Evolutionary conservation across 306 rosid genomes (phyloP).

Genomic region (Parietaria judaica): DNA sequence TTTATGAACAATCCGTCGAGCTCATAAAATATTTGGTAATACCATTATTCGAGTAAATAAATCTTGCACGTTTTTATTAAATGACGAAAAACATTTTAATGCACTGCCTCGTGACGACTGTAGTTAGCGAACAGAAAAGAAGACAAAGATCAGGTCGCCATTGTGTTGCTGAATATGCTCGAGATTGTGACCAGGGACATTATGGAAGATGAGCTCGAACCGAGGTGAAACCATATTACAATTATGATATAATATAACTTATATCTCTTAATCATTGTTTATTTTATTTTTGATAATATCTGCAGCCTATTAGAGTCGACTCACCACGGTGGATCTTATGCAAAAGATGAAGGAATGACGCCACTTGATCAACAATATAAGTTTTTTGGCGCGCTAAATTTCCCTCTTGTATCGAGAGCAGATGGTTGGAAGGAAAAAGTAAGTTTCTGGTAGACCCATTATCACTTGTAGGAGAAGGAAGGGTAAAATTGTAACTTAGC

Average conservation of each 20-base stretch:
- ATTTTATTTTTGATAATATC: slow-evolving; percentile 2
- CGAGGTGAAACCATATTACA: slow-evolving; percentile 34
- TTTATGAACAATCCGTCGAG: slow-evolving; percentile 48
- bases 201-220: slow-evolving; percentile 57
- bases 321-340: slow-evolving; percentile 57
- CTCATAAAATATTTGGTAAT: slow-evolving; percentile 67
- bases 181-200: slow-evolving; percentile 93
- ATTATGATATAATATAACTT: background rate
- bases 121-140: slow-evolving; percentile 56
- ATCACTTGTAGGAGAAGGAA: no score
- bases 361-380: slow-evolving; percentile 55
- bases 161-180: slow-evolving; percentile 86
- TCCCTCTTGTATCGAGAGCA: slow-evolving; percentile 52
- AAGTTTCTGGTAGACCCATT: slow-evolving; percentile 14
- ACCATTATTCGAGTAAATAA: slow-evolving; percentile 11
- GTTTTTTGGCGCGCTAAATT: slow-evolving; percentile 51
- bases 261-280: slow-evolving; percentile 10
- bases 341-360: slow-evolving; percentile 56
- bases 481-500: no score
- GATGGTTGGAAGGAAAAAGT: slow-evolving; percentile 94
- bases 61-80: slow-evolving; percentile 10
- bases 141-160: slow-evolving; percentile 73
- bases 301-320: slow-evolving; percentile 73
- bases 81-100: slow-evolving; percentile 13
- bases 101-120: slow-evolving; percentile 13